Conservation (phyloP, 306 rosid species). For the Cicer bijugum region DNA sequence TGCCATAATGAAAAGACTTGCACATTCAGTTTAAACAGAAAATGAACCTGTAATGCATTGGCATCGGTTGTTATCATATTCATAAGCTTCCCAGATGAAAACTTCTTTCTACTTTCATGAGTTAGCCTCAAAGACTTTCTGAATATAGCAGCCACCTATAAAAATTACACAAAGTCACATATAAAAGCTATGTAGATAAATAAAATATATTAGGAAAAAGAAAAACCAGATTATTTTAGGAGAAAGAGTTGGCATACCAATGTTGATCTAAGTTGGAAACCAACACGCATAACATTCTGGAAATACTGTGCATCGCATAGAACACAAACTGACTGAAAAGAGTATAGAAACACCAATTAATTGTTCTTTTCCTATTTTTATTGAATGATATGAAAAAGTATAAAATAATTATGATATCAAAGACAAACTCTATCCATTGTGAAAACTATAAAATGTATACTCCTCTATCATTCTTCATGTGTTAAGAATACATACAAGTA, state of each 20-base stretch:
- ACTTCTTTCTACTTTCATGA: slow-evolving; percentile 71
- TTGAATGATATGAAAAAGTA: slow-evolving; percentile 11
- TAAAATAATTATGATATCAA: slow-evolving; percentile 5
- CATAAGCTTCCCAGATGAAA: slow-evolving; percentile 80
- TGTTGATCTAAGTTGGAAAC: slow-evolving; percentile 83
- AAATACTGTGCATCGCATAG: slow-evolving; percentile 75
- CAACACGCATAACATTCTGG: slow-evolving; percentile 80
- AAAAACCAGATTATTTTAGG: slow-evolving; percentile 11
- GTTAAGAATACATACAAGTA: too few species aligned
- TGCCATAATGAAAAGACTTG: background rate
- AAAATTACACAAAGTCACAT: slow-evolving; percentile 20
- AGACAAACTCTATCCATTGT: slow-evolving; percentile 15
- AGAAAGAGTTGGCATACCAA: slow-evolving; percentile 60
- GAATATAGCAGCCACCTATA: slow-evolving; percentile 85
- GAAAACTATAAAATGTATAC: background rate
- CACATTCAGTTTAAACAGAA: background rate
- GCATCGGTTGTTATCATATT: slow-evolving; percentile 92
- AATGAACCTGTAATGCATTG: slow-evolving; percentile 67
- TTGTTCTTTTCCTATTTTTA: slow-evolving; percentile 19
- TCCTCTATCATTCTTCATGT: background rate
- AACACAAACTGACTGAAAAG: slow-evolving; percentile 69
- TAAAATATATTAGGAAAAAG: background rate
- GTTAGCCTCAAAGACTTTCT: slow-evolving; percentile 84
- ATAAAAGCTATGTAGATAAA: background rate
- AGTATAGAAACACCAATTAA: slow-evolving; percentile 44